A percentile compares a stretch with the other conserved stretches of the same genome.
Conservation (phyloP, 768 basidiomycete species). For the Royoungia palumana region DNA sequence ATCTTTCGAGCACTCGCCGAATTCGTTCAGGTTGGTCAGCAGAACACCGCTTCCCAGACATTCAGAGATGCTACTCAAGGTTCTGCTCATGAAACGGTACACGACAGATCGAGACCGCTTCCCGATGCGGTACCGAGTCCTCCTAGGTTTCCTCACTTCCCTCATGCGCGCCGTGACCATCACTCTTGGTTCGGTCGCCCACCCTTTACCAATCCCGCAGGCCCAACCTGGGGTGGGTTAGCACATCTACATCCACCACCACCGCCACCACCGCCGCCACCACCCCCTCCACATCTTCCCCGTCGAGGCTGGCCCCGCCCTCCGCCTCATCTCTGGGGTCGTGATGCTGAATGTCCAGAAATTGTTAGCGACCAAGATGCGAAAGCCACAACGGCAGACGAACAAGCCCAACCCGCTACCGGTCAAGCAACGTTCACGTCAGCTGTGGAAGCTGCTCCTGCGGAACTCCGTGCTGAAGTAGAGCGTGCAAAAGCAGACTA, state of each 20-base stretch:
- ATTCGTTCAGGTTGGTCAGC: slow-evolving; percentile 22
- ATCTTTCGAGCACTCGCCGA: slow-evolving; percentile 54
- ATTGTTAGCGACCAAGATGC: slow-evolving; percentile 1
- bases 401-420: neutral
- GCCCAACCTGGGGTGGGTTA: slow-evolving; percentile 17
- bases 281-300: neutral
- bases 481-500: slow-evolving; percentile 67
- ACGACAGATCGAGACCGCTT: slow-evolving; percentile 4
- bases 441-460: slow-evolving; percentile 9
- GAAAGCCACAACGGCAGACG: slow-evolving; percentile 14
- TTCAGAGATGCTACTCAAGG: neutral
- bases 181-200: slow-evolving; percentile 25
- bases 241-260: slow-evolving; percentile 21
- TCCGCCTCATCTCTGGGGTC: slow-evolving; percentile 22
- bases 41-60: slow-evolving; percentile 4
- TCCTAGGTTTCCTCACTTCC: slow-evolving; percentile 17
- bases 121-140: slow-evolving; percentile 11
- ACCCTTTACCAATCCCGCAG: slow-evolving; percentile 3
- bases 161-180: slow-evolving; percentile 18
- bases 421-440: neutral
- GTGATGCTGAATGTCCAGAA: neutral
- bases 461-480: slow-evolving; percentile 39
- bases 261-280: slow-evolving; percentile 14
- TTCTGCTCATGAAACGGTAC: neutral
- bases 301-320: slow-evolving; percentile 26